Base-by-base conservation (phyloP, 1,284 basidiomycete genomes). In the Clitocybe nebularis region DNA sequence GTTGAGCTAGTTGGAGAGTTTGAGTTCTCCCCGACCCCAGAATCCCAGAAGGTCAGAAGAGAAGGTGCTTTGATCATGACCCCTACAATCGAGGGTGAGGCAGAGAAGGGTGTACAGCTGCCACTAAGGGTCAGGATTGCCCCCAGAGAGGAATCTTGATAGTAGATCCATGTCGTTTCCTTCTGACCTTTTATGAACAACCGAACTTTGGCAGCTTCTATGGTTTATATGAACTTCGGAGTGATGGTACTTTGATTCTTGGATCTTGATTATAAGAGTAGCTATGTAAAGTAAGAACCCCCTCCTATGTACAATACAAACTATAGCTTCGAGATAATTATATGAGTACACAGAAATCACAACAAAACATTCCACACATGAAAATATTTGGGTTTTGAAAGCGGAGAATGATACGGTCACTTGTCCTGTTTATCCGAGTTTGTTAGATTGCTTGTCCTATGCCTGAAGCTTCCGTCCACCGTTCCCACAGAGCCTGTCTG, bases 1-100 rank as follows among this genome's bases (percentile, higher is more conserved):
- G 65, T 71, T 22, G 71, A 76, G 49, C 62, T 74, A 4, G 45
- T 78, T 30, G 57, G 64, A 36, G 64, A 67, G 41, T 78, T 79
- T 44, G 70, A 78, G 46, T 72, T 78, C 46, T 34, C 58, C 4
- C 53, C 64, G 41, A 69, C 64, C 11, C 62, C 62, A 10, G 60
- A 68, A 46, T 56, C 67, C 1, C 58, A 60, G 41, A 62, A 47
- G 40, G 59, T 75, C 32, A 47, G 66, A 29, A 64, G 69, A 14
- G 68, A 71, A 52, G 52, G 66, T 2, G 66, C 64, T n/a, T 39
- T 67, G 3, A 57, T 74, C 10, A 72, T 76, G 67, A 48, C 60
- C 9, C 75, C 75, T 3, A 69, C 67, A 6, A 58, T 79, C 10
- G 68, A 70, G 46, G 72, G 70, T 3, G 62, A 75, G 50, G 49